Evolutionary conservation across 192 early-diverging fungal genomes (phyloP).

Genomic region (Ambispora gerdemannii): DNA sequence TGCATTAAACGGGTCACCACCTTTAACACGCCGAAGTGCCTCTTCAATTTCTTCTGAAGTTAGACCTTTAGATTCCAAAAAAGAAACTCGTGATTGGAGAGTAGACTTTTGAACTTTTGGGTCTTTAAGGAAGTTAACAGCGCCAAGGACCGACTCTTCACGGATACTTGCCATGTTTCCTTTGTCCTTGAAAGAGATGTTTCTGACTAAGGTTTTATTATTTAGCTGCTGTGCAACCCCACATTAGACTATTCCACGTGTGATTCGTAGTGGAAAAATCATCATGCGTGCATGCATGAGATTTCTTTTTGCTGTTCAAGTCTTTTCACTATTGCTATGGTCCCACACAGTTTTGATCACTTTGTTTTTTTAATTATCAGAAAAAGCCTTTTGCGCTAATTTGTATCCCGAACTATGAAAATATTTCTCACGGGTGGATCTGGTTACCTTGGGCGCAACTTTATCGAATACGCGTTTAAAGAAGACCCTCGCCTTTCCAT

Average conservation of each 20-base stretch:
- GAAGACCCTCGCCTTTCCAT: neutral
- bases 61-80: constrained; percentile 94
- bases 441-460: constrained; percentile 22
- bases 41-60: constrained; percentile 88
- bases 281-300: too few relatives aligned
- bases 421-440: constrained; percentile 24
- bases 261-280: too few relatives aligned
- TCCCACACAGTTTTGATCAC: too few relatives aligned
- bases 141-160: constrained; percentile 73
- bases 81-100: constrained; percentile 89
- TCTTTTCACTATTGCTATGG: too few relatives aligned
- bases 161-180: constrained; percentile 54
- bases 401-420: constrained; percentile 25
- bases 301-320: too few relatives aligned
- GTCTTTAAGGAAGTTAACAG: constrained; percentile 90
- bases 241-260: too few relatives aligned
- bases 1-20: constrained; percentile 35
- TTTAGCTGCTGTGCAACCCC: too few relatives aligned
- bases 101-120: constrained; percentile 87
- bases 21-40: constrained; percentile 69
- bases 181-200: too few relatives aligned
- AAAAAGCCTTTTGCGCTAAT: too few relatives aligned
- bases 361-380: too few relatives aligned
- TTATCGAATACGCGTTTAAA: constrained; percentile 7
- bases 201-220: too few relatives aligned